Conservation (phyloP, 768 basidiomycete genomes). For the Flagelloscypha sp. region DNA sequence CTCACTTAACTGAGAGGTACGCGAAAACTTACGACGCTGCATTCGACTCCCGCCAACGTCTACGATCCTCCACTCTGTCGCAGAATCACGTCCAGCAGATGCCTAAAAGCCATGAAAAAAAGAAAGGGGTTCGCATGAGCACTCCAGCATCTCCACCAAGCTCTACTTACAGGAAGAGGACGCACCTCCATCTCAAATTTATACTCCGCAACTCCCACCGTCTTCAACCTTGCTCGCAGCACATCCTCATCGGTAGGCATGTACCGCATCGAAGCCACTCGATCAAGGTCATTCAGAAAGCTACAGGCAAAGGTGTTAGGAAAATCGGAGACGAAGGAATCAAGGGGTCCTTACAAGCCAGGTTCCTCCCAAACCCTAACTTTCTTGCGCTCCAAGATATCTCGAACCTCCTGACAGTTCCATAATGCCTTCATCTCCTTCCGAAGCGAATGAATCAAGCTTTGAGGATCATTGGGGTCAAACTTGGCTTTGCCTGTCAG, state of each 20-base stretch:
- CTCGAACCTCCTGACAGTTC: slow-evolving; percentile 52
- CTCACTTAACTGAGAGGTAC: not conserved
- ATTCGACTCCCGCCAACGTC: slow-evolving; percentile 72
- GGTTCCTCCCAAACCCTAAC: slow-evolving; percentile 63
- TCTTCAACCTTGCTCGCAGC: slow-evolving; percentile 67
- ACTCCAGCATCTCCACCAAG: not conserved
- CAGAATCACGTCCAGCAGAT: slow-evolving; percentile 42
- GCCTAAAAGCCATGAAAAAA: too few species aligned
- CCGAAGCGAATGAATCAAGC: slow-evolving; percentile 48
- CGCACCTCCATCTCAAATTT: slow-evolving; percentile 71
- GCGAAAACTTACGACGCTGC: slow-evolving; percentile 26
- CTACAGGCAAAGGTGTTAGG: slow-evolving; percentile 26
- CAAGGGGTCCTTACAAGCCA: slow-evolving; percentile 52
- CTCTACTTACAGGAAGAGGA: slow-evolving; percentile 3
- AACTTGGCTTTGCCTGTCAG: too few species aligned
- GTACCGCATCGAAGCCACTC: slow-evolving; percentile 56
- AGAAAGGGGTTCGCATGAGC: slow-evolving; percentile 1
- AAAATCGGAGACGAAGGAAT: not conserved
- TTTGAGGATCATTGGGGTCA: slow-evolving; percentile 50
- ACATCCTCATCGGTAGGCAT: slow-evolving; percentile 73
- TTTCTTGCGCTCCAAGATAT: slow-evolving; percentile 46
- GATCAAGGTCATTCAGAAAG: slow-evolving; percentile 60
- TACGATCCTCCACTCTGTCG: slow-evolving; percentile 67
- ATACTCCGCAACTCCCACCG: slow-evolving; percentile 73
- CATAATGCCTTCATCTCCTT: slow-evolving; percentile 64